Conservation (phyloP, 2,329 filamentous ascomycete species). For the Rasamsonia emersonii region DNA sequence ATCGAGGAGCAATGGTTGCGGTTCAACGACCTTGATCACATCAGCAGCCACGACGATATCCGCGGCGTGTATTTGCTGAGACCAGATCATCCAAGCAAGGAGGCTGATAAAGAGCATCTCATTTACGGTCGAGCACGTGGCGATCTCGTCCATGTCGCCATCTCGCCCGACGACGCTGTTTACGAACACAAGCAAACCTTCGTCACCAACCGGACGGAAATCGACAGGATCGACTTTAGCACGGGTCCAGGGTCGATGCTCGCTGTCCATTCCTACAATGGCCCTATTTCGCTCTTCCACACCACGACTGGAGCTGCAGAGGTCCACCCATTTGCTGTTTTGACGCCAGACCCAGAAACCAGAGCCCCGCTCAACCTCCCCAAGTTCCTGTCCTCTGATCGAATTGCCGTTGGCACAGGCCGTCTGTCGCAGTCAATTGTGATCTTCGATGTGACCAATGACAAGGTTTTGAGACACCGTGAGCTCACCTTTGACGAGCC, state of each 20-base stretch:
- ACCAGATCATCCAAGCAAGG: slow-evolving; percentile 28
- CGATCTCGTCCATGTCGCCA: slow-evolving; percentile 36
- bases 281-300: slow-evolving; percentile 40
- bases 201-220: slow-evolving; percentile 34
- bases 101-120: slow-evolving; percentile 35
- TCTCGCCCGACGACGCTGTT: slow-evolving; percentile 20
- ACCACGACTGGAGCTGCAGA: slow-evolving; percentile 23
- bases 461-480: slow-evolving; percentile 31
- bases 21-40: slow-evolving; percentile 43
- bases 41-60: slow-evolving; percentile 52
- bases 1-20: slow-evolving; percentile 38
- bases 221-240: slow-evolving; percentile 43
- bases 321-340: slow-evolving; percentile 28
- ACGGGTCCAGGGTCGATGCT: slow-evolving; percentile 35
- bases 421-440: slow-evolving; percentile 36
- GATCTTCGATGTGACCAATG: slow-evolving; percentile 44
- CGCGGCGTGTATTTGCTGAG: slow-evolving; percentile 47
- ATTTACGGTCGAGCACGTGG: slow-evolving; percentile 51
- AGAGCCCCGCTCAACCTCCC: slow-evolving; percentile 40
- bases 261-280: slow-evolving; percentile 44
- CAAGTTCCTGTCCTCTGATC: slow-evolving; percentile 42
- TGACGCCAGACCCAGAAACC: slow-evolving; percentile 13
- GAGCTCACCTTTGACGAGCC: slow-evolving; percentile 25
- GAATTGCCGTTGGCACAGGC: slow-evolving; percentile 44
- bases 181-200: slow-evolving; percentile 32